These are phyloP conservation scores for Taiozyma sp. DNA, from an alignment of 1,139 yeast species.

Conservation along the genomic window DNA sequence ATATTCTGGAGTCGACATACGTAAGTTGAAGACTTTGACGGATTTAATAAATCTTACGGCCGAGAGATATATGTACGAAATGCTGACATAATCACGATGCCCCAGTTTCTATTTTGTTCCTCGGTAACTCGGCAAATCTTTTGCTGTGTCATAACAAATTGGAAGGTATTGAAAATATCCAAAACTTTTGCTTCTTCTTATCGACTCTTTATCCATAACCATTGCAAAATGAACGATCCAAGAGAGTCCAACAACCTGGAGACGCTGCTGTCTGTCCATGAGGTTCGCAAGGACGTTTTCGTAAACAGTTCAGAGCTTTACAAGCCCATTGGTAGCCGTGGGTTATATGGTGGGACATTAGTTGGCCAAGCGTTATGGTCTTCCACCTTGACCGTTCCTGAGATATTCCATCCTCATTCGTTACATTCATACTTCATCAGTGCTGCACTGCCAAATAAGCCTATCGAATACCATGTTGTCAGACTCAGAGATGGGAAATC, in stretches of 20 bases:
- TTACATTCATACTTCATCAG: constrained; percentile 47
- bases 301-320: constrained; percentile 29
- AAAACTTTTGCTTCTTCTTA: too few species aligned
- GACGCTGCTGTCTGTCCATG: background rate
- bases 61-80: too few species aligned
- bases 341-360: constrained; percentile 77
- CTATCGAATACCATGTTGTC: constrained; percentile 56
- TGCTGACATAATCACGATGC: too few species aligned
- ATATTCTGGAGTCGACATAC: too few species aligned
- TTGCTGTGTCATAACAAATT: too few species aligned
- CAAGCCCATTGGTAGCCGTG: constrained; percentile 56
- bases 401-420: constrained; percentile 42
- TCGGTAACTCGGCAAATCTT: too few species aligned
- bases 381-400: constrained; percentile 45
- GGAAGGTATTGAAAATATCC: too few species aligned
- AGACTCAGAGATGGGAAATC: constrained; percentile 56
- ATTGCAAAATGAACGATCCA: background rate
- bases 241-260: background rate
- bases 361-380: constrained; percentile 72
- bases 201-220: background rate
- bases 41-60: too few species aligned
- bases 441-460: constrained; percentile 44
- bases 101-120: too few species aligned
- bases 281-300: constrained; percentile 26
- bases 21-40: too few species aligned